Evolutionary conservation across 1,284 basidiomycete species (phyloP), one percentile per base, ranked within the genome.

Genomic region (Trichosporon inkin): DNA sequence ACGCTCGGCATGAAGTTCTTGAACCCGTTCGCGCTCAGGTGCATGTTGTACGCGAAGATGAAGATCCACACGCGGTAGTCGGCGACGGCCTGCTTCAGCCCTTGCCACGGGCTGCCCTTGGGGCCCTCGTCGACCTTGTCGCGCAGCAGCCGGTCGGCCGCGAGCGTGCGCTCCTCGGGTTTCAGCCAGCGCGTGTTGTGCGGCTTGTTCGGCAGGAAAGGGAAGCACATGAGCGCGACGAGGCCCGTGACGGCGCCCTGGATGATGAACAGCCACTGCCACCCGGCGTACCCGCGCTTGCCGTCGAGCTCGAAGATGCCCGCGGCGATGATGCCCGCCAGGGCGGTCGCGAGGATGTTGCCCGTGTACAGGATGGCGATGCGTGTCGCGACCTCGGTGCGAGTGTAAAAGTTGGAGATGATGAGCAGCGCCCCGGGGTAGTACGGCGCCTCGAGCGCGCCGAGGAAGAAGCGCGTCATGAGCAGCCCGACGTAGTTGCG

Each of bases 401-500:
- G 71, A 2, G 70, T 72, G 62, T 78, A 78, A 55, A 74, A 76
- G 22, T 63, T 67, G 3, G 73, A 75, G 14, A 79, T 56, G 38
- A 78, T 58, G 44, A 74, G 72, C 8, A 79, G 55, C 0, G 75
- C 75, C 8, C 73, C 75, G 10, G 71, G 71, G 58, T 68, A 70
- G 66, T 70, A 72, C 4, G 69, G 62, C 11, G 62, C 66, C 61
- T 74, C 61, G 67, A 68, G 20, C 19, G 75, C 56, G 47, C 78
- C 76, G 19, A 79, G 62, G 57, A 76, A 67, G 62, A 78, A 67
- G 8, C 78, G 71, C n/a, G 75, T 62, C 14, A 66, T 53, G 41
- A 73, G 58, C 10, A 77, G 63, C 17, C 67, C 68, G 6, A 64
- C 59, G 51, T 67, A 74, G 57, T 69, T 75, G 7, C 68, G 61